Conservation (phyloP, 2,329 filamentous ascomycete species). For the Neurospora sp. region DNA sequence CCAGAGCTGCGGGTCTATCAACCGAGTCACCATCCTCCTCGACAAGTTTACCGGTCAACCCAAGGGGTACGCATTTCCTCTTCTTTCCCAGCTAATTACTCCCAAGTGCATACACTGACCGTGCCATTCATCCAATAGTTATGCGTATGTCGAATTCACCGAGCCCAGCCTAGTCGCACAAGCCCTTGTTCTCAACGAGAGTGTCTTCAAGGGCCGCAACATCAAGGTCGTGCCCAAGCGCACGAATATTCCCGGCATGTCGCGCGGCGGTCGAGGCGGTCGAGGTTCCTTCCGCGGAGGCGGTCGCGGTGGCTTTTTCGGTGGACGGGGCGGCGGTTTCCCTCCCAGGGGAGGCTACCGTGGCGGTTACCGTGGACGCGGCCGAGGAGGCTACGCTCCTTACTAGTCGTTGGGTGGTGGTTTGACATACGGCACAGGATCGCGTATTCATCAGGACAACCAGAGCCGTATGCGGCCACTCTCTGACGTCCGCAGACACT, state of each 20-base stretch:
- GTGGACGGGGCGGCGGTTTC: constrained; percentile 32
- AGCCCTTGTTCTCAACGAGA: constrained; percentile 92
- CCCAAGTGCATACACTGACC: constrained; percentile 6
- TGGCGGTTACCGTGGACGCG: constrained; percentile 56
- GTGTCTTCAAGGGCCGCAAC: constrained; percentile 85
- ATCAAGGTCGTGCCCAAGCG: constrained; percentile 93
- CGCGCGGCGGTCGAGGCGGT: constrained; percentile 58
- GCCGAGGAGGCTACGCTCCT: constrained; percentile 48
- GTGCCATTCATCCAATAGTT: constrained; percentile 42
- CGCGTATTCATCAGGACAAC: not conserved
- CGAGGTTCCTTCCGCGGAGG: constrained; percentile 42
- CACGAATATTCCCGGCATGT: constrained; percentile 94
- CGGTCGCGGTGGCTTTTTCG: constrained; percentile 35
- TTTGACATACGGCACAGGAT: not conserved
- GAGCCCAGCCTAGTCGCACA: constrained; percentile 89
- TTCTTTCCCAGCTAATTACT: not conserved
- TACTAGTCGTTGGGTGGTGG: constrained; percentile 36
- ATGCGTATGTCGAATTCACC: constrained; percentile 97
- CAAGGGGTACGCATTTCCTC: constrained; percentile 63
- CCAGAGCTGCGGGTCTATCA: constrained; percentile 93
- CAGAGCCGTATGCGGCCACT: not conserved
- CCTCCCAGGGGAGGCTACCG: constrained; percentile 41
- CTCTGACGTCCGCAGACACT: not conserved
- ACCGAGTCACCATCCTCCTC: constrained; percentile 90
- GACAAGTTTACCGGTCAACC: constrained; percentile 99